These are phyloP conservation scores for Tilletia setariae DNA, from an alignment of 1,284 basidiomycete genomes.

Conservation along the genomic window DNA sequence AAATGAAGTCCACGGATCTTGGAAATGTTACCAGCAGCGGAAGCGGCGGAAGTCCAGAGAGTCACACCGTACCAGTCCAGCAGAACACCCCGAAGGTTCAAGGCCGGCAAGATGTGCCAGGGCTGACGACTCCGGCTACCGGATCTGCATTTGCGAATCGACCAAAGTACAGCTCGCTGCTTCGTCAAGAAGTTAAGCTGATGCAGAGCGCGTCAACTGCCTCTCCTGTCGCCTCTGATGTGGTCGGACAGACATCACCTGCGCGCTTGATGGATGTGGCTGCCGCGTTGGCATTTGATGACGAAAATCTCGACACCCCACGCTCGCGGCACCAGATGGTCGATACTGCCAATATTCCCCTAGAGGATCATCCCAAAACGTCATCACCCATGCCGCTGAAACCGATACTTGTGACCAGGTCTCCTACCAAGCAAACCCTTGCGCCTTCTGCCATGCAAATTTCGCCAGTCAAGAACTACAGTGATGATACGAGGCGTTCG, in stretches of 20 bases:
- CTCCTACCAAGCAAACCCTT: neutral
- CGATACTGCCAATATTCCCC: neutral
- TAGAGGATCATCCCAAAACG: neutral
- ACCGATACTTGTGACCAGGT: neutral
- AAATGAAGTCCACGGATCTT: neutral
- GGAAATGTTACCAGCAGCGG: neutral
- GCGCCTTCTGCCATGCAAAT: neutral
- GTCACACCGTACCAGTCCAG: neutral
- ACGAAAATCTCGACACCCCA: neutral
- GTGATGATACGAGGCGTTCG: slow-evolving; percentile 25
- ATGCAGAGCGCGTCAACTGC: slow-evolving; percentile 13
- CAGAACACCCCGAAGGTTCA: neutral
- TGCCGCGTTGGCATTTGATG: neutral
- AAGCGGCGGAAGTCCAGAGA: neutral
- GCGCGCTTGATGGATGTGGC: slow-evolving; percentile 7
- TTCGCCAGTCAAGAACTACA: slow-evolving; percentile 18
- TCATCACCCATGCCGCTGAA: neutral
- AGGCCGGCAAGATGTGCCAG: neutral
- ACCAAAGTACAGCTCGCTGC: slow-evolving; percentile 4
- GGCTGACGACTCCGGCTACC: neutral
- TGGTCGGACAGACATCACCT: neutral
- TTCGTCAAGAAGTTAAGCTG: slow-evolving; percentile 12
- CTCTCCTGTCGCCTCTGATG: neutral
- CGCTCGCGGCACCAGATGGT: neutral
- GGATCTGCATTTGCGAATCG: neutral